These are phyloP conservation scores for Lactarius psammicola DNA, from an alignment of 768 basidiomycete species.

Conservation along the genomic window DNA sequence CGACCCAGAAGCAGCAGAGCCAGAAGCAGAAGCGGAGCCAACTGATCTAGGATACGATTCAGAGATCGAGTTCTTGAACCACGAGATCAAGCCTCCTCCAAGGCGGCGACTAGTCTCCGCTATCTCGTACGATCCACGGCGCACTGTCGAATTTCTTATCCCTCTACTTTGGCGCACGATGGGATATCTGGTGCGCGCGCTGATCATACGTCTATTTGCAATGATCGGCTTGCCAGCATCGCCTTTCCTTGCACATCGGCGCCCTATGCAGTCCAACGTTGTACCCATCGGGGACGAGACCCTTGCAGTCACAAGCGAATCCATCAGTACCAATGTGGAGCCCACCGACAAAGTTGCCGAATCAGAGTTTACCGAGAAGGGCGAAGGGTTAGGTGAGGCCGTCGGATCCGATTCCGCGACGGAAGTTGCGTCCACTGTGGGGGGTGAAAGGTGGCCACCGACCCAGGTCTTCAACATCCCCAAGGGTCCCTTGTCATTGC, in stretches of 20 bases:
- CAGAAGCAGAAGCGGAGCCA: constrained; percentile 4
- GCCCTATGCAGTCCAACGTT: constrained; percentile 3
- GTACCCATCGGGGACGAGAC: background rate
- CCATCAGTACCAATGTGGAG: background rate
- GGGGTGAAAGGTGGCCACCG: background rate
- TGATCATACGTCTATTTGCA: constrained; percentile 24
- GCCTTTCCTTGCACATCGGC: constrained; percentile 6
- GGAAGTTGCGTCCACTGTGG: constrained; percentile 17
- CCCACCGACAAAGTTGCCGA: background rate
- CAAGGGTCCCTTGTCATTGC: constrained; percentile 24
- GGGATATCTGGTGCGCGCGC: constrained; percentile 18
- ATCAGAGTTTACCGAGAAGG: background rate
- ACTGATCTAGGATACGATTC: constrained; percentile 21
- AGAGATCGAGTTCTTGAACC: constrained; percentile 20
- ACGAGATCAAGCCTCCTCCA: constrained; percentile 16
- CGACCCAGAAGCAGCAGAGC: background rate
- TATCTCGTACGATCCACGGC: constrained; percentile 14
- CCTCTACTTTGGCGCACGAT: constrained; percentile 25
- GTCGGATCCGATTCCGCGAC: constrained; percentile 21
- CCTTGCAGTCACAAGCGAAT: background rate
- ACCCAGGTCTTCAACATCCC: constrained; percentile 20
- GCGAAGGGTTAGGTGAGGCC: background rate
- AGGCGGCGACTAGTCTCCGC: background rate
- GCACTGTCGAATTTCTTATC: constrained; percentile 20
- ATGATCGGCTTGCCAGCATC: constrained; percentile 15